These are phyloP conservation scores for Tubosaeta brunneosetosa DNA, from an alignment of 768 basidiomycete genomes.

Conservation along the genomic window DNA sequence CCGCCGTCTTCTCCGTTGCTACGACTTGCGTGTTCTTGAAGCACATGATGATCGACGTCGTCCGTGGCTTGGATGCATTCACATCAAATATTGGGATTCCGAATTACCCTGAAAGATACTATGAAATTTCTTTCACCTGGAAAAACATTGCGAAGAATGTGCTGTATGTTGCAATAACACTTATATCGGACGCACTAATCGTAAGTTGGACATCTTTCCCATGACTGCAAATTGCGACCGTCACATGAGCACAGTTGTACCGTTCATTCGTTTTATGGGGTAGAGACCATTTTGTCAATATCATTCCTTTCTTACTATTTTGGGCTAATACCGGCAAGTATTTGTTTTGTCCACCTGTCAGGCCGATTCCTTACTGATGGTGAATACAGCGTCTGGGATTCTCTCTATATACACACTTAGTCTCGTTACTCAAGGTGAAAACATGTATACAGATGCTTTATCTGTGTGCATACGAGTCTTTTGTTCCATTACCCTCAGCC, in stretches of 20 bases:
- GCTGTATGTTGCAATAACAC: background rate
- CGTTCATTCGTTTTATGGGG: constrained; percentile 1
- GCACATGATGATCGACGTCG: background rate
- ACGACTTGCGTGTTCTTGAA: background rate
- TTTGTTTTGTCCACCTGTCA: background rate
- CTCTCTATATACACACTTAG: background rate
- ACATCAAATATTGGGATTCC: background rate
- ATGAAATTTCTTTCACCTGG: background rate
- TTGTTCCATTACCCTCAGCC: background rate
- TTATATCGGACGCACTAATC: background rate
- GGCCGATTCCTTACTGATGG: no score
- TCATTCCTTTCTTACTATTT: background rate
- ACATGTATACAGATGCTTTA: background rate
- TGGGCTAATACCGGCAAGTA: background rate
- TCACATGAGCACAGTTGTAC: background rate
- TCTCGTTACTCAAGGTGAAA: background rate
- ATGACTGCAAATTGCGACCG: background rate
- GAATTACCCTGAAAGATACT: background rate
- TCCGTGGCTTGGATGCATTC: background rate
- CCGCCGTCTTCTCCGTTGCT: background rate
- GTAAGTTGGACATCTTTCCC: background rate
- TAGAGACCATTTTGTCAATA: background rate
- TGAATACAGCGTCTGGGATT: background rate
- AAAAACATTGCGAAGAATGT: background rate
- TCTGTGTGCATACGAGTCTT: background rate